A percentile compares a stretch with the other conserved stretches of the same genome.
Evolutionary conservation across 2,329 filamentous ascomycete genomes (phyloP).

Genomic region (Aureobasidium sp.): DNA sequence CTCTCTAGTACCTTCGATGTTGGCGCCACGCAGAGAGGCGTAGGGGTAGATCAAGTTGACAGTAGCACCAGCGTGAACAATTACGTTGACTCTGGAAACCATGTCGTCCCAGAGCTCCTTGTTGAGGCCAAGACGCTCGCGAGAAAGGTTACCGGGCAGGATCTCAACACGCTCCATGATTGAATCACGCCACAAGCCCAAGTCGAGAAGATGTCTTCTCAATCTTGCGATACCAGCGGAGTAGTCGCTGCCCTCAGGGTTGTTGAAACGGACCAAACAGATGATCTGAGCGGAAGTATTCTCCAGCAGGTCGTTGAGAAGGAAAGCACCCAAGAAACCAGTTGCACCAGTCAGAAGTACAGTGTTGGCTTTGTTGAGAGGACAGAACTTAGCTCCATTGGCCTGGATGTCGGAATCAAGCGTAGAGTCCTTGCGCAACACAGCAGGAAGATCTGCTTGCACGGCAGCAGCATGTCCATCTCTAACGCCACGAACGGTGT

Average conservation of each 20-base stretch:
- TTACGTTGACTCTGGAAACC: conserved; percentile 57
- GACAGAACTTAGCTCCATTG: conserved; percentile 40
- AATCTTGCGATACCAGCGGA: conserved; percentile 63
- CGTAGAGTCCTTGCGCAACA: conserved; percentile 56
- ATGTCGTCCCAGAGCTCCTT: conserved; percentile 57
- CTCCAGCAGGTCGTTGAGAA: conserved; percentile 60
- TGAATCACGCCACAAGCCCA: conserved; percentile 67
- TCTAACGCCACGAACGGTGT: conserved; percentile 60
- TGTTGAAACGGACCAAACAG: conserved; percentile 64
- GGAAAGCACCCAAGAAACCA: conserved; percentile 66
- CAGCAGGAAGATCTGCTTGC: conserved; percentile 64
- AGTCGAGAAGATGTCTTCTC: conserved; percentile 66
- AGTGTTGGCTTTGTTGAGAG: conserved; percentile 57
- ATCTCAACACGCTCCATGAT: conserved; percentile 73
- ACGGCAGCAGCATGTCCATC: conserved; percentile 67
- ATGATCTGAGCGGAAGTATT: conserved; percentile 60
- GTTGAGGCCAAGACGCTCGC: conserved; percentile 59
- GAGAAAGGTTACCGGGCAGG: conserved; percentile 62
- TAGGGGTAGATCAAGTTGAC: conserved; percentile 79
- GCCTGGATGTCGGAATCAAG: conserved; percentile 63
- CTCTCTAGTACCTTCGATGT: conserved; percentile 71
- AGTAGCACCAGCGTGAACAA: conserved; percentile 68
- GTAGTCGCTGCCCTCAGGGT: conserved; percentile 55
- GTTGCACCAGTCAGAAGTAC: conserved; percentile 67
- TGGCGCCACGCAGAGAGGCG: conserved; percentile 62